A percentile compares a stretch with the other conserved stretches of the same genome.
These are phyloP conservation scores for Bipolaris victoriae DNA, from an alignment of 2,329 filamentous ascomycete species.

Conservation along the genomic window DNA sequence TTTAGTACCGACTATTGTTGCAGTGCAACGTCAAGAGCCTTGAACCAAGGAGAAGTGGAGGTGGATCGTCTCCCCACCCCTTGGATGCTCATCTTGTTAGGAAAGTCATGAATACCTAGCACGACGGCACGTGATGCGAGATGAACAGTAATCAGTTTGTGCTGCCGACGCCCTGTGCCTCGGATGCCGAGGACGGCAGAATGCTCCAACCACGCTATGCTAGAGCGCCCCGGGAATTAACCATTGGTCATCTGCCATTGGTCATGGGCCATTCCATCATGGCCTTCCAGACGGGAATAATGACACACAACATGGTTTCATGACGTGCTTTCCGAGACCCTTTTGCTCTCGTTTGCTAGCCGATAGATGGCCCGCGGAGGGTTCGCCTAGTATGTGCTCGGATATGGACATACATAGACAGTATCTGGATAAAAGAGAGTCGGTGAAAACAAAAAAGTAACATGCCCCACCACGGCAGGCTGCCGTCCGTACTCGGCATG, in stretches of 20 bases:
- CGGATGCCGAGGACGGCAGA: background rate
- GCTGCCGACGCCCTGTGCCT: background rate
- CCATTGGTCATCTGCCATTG: background rate
- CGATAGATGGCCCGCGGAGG: background rate
- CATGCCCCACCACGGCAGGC: no score
- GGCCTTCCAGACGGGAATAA: conserved; percentile 8
- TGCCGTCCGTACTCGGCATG: background rate
- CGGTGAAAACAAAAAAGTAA: background rate
- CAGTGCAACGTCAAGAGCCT: no score
- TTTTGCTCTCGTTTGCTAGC: background rate
- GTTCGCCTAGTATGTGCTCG: no score
- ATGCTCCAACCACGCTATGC: background rate
- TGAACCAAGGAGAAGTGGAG: background rate
- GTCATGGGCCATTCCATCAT: no score
- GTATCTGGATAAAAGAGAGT: no score
- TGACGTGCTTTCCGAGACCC: conserved; percentile 14
- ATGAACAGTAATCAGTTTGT: background rate
- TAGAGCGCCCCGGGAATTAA: background rate
- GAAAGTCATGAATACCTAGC: no score
- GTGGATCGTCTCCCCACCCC: no score
- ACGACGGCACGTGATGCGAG: background rate
- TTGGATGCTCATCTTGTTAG: no score
- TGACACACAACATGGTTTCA: conserved; percentile 1
- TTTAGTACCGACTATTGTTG: no score
- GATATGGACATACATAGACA: no score